Evolutionary conservation across 2,329 filamentous ascomycete species (phyloP).

Genomic region (Claviceps citrina): DNA sequence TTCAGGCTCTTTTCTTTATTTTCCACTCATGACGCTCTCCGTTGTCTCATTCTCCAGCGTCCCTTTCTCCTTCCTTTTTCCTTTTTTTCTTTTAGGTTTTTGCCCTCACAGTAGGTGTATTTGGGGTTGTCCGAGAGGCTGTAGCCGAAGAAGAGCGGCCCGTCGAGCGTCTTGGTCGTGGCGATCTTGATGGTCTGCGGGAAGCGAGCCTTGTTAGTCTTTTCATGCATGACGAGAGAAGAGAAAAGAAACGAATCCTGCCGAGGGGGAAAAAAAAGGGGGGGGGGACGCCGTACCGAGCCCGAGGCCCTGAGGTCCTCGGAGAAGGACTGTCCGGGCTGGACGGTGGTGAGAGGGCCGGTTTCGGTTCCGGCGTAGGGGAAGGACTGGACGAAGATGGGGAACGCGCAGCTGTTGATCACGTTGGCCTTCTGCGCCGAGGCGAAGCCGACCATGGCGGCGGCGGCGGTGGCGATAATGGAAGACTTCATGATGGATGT

Average conservation of each 20-base stretch:
- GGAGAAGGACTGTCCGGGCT: slow-evolving; percentile 19
- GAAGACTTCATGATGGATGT: slow-evolving; percentile 17
- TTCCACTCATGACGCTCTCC: too few relatives aligned
- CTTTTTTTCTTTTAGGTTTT: too few relatives aligned
- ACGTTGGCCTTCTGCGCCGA: slow-evolving; percentile 22
- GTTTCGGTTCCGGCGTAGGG: slow-evolving; percentile 18
- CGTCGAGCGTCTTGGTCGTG: slow-evolving; percentile 20
- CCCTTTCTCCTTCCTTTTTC: too few relatives aligned
- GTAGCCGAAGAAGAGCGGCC: slow-evolving; percentile 27
- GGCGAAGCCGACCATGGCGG: slow-evolving; percentile 17
- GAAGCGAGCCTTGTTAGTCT: neutral
- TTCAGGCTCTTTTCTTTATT: too few relatives aligned
- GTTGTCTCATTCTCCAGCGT: too few relatives aligned
- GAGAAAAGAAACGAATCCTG: too few relatives aligned
- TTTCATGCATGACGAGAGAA: too few relatives aligned
- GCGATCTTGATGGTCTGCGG: slow-evolving; percentile 28
- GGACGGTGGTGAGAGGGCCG: slow-evolving; percentile 19
- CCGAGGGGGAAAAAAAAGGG: neutral
- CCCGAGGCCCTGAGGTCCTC: slow-evolving; percentile 21
- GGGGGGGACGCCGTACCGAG: slow-evolving; percentile 16
- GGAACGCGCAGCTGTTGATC: slow-evolving; percentile 19
- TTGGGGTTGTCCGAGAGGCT: slow-evolving; percentile 21
- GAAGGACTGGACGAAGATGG: slow-evolving; percentile 24
- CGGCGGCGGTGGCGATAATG: slow-evolving; percentile 14
- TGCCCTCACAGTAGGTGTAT: slow-evolving; percentile 24